Conservation (phyloP, 2,329 filamentous ascomycete species). For the Metarhizium sp. region DNA sequence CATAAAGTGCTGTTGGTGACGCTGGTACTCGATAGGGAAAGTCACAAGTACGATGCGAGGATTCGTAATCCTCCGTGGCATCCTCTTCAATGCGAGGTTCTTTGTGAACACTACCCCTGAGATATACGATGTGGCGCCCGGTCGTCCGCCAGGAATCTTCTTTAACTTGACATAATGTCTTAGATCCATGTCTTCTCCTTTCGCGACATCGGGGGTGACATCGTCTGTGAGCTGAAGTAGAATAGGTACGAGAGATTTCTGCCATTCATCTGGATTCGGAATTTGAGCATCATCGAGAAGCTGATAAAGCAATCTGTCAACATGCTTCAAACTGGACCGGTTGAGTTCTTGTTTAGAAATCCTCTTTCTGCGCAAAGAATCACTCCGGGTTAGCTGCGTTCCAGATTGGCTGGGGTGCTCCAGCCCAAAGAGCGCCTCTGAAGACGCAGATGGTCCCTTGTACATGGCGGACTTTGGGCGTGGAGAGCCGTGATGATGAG, state of each 20-base stretch:
- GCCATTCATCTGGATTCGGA: conserved; percentile 68
- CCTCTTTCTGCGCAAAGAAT: conserved; percentile 68
- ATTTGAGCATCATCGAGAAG: conserved; percentile 70
- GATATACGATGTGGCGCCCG: conserved; percentile 89
- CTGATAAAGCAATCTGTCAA: conserved; percentile 75
- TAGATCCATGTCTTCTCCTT: conserved; percentile 93
- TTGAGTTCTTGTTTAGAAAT: conserved; percentile 78
- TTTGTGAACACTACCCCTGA: conserved; percentile 97
- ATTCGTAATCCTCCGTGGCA: conserved; percentile 76
- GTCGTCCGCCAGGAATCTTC: conserved; percentile 83
- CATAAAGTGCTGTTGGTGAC: conserved; percentile 87
- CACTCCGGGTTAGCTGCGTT: conserved; percentile 59
- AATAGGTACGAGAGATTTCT: conserved; percentile 83
- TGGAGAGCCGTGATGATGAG: conserved; percentile 63
- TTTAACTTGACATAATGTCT: conserved; percentile 96
- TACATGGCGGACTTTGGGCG: conserved; percentile 50
- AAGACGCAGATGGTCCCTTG: conserved; percentile 44
- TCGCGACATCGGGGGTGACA: conserved; percentile 83
- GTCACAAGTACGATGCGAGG: conserved; percentile 88
- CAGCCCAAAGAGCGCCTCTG: conserved; percentile 39
- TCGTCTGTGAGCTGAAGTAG: conserved; percentile 86
- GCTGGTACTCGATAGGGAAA: conserved; percentile 91
- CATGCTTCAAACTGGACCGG: conserved; percentile 77
- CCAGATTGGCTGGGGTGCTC: conserved; percentile 35
- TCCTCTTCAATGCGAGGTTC: conserved; percentile 91